These are phyloP conservation scores for Venturia aucupariae DNA, from an alignment of 2,329 filamentous ascomycete species.

Conservation along the genomic window DNA sequence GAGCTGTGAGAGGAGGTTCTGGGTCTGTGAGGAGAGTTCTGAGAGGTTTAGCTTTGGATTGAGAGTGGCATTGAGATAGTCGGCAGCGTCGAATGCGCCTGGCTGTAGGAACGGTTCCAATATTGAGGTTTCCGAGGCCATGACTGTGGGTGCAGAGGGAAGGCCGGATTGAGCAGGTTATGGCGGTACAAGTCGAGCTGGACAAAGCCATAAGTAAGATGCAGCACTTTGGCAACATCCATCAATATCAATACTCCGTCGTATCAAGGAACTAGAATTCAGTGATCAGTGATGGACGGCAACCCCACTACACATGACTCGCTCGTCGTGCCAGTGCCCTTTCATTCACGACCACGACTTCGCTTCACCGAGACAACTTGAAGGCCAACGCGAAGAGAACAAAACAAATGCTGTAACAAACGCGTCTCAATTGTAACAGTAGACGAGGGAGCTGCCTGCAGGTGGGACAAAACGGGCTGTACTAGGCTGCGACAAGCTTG, in stretches of 20 bases:
- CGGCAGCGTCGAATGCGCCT: slow-evolving; percentile 69
- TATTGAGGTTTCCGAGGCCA: slow-evolving; percentile 37
- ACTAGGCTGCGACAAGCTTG: not conserved
- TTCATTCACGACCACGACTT: too few species aligned
- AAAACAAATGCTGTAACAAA: not conserved
- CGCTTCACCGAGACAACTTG: not conserved
- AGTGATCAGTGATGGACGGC: not conserved
- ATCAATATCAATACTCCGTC: too few species aligned
- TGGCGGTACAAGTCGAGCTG: slow-evolving; percentile 33
- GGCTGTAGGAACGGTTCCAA: slow-evolving; percentile 54
- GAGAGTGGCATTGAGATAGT: slow-evolving; percentile 73
- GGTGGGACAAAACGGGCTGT: not conserved
- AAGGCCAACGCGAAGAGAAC: not conserved
- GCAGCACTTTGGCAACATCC: too few species aligned
- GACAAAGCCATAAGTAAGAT: too few species aligned
- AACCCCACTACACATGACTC: not conserved
- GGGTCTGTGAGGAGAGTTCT: slow-evolving; percentile 72
- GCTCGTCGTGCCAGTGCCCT: too few species aligned
- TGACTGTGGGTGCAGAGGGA: slow-evolving; percentile 60
- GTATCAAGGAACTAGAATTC: not conserved
- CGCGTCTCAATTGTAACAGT: not conserved
- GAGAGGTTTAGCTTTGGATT: slow-evolving; percentile 46
- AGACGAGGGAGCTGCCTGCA: not conserved
- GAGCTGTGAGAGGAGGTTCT: slow-evolving; percentile 76
- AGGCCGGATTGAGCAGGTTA: too few species aligned